These are phyloP conservation scores for Wickerhamomyces mucosus DNA, from an alignment of 805 yeast genomes.

Conservation along the genomic window DNA sequence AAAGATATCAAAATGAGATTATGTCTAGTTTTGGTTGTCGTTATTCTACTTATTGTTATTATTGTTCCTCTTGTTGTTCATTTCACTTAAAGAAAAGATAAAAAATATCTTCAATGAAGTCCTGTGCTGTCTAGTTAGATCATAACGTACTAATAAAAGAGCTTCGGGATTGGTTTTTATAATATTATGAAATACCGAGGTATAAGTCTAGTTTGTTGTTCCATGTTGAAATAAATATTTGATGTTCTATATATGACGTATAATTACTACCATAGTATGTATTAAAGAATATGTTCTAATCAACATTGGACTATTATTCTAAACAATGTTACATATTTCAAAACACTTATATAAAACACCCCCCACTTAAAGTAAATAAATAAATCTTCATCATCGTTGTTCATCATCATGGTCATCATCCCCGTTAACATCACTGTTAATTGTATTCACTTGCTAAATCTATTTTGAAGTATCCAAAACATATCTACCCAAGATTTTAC, in stretches of 20 bases:
- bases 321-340: neutral
- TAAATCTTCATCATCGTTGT: neutral
- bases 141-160: too few relatives aligned
- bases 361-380: neutral
- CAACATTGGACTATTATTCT: neutral
- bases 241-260: neutral
- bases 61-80: slow-evolving; percentile 93
- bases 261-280: neutral
- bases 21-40: slow-evolving; percentile 74
- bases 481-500: slow-evolving; percentile 61
- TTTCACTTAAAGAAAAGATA: slow-evolving; percentile 39
- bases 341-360: neutral
- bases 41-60: slow-evolving; percentile 73
- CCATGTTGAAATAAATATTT: neutral
- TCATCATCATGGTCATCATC: too few relatives aligned
- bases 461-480: slow-evolving; percentile 70
- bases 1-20: slow-evolving; percentile 94
- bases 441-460: too few relatives aligned
- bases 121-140: too few relatives aligned
- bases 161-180: neutral
- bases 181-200: neutral
- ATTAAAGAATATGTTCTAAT: neutral
- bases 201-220: too few relatives aligned
- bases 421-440: neutral
- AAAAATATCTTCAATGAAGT: too few relatives aligned